Base-by-base conservation (phyloP, 768 basidiomycete genomes). In the Kwoniella pini region DNA sequence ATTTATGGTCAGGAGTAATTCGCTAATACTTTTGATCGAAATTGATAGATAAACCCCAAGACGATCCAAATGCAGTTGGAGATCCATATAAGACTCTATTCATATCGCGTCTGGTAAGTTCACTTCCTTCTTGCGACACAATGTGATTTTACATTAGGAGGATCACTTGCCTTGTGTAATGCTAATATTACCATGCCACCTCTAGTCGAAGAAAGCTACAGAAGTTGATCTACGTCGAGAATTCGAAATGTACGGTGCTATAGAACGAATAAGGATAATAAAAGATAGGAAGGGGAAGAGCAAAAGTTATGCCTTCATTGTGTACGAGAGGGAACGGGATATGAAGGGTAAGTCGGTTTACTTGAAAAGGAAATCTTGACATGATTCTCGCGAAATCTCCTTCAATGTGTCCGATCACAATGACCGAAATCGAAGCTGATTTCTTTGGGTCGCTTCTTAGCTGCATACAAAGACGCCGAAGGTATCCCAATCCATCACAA, bases 21-120 rank as follows among this genome's bases (percentile, higher is more conserved):
- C 7, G 48, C 48, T 50, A 36, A 50, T 21, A 6, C 24, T 4
- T 11, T 21, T 4, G 2, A n/a, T 43, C 24, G 12, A 24, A 15
- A 5, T n/a, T 17, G 64, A 28, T 70, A 97, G 95, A 94, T 80
- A 91, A 93, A 76, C 96, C 96, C 9, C 83, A 88, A 19, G 94
- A 95, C 54, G 94, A 99, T 72, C 57, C 87, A 12, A 87, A 95
- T 75, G 94, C 92, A 30, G 83, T 88, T 40, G 96, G 96, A 2
- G 96, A 99, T 74, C 96, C 96, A 3, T 99, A 97, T 82, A 98
- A 98, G 78, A 98, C 96, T 0, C 82, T 99, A 22, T 99, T 99
- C 79, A 92, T 98, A 64, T 89, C 94, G 31, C 87, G 93, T 68
- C 80, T 99, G 76, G 93, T 94, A 74, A 36, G 81, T 78, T 6